Evolutionary conservation across 352 stramenopile genomes (phyloP).

Genomic region (Globisporangium camurandrum): DNA sequence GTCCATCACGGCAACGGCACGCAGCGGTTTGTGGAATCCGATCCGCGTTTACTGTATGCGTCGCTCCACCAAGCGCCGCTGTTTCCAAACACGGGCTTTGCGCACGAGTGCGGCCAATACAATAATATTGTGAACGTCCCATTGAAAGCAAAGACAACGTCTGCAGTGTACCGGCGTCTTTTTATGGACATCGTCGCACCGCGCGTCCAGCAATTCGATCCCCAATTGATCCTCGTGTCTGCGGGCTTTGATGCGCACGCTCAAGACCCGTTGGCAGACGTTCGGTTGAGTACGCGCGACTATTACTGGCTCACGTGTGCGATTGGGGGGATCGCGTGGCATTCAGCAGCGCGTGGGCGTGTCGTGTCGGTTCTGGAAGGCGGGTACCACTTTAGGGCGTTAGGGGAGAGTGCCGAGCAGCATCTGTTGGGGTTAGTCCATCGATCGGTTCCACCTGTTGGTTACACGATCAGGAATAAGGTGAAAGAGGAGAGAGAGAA

Average conservation of each 20-base stretch:
- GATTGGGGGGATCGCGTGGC: constrained; percentile 32
- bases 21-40: constrained; percentile 24
- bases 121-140: constrained; percentile 43
- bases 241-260: constrained; percentile 80
- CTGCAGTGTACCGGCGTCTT: constrained; percentile 25
- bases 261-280: constrained; percentile 36
- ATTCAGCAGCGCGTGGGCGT: constrained; percentile 24
- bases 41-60: constrained; percentile 35
- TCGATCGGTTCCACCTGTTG: constrained; percentile 7
- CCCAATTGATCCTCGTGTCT: constrained; percentile 78
- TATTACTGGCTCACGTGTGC: constrained; percentile 55
- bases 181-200: constrained; percentile 27
- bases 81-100: constrained; percentile 36
- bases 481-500: too few relatives aligned
- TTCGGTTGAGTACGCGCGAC: constrained; percentile 31
- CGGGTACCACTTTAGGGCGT: constrained; percentile 39
- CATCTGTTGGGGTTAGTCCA: constrained; percentile 41
- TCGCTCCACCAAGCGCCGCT: constrained; percentile 50
- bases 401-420: constrained; percentile 41
- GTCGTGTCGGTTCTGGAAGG: constrained; percentile 54
- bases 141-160: constrained; percentile 23
- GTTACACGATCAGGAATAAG: background rate
- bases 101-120: constrained; percentile 24
- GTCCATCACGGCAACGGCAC: constrained; percentile 88
- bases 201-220: constrained; percentile 45